Conservation (phyloP, 495 filamentous ascomycete species). For the Apiosordaria backusii region DNA sequence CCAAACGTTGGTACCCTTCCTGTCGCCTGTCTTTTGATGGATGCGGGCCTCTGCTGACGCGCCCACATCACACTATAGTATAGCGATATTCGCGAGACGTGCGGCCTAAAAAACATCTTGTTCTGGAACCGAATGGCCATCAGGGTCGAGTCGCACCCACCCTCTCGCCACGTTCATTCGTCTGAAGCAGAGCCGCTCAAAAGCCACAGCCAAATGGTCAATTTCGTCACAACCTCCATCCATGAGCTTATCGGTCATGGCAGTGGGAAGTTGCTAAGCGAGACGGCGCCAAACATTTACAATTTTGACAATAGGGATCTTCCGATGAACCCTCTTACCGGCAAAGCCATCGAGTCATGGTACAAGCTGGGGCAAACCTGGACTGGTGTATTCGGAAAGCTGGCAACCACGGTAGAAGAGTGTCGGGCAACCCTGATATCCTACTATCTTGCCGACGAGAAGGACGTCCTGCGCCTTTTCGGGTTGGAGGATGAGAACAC, state of each 20-base stretch:
- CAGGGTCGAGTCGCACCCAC: not conserved
- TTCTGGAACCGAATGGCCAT: constrained; percentile 41
- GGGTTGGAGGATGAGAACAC: constrained; percentile 35
- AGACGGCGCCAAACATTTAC: constrained; percentile 32
- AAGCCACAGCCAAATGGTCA: not conserved
- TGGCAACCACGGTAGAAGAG: constrained; percentile 47
- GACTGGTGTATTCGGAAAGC: constrained; percentile 44
- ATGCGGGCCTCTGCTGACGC: no score
- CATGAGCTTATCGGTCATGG: constrained; percentile 50
- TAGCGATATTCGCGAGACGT: constrained; percentile 45
- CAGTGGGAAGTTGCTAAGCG: constrained; percentile 35
- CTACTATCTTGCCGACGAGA: constrained; percentile 43
- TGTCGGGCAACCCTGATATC: constrained; percentile 46
- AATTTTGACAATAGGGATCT: constrained; percentile 45
- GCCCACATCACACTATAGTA: no score
- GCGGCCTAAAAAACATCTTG: constrained; percentile 49
- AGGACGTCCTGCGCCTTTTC: constrained; percentile 40
- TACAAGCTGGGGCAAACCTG: constrained; percentile 49
- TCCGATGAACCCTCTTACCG: constrained; percentile 44
- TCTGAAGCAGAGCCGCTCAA: not conserved
- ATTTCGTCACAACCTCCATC: constrained; percentile 10
- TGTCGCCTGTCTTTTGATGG: no score
- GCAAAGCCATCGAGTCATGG: constrained; percentile 41
- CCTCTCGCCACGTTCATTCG: not conserved
- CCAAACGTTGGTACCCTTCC: no score